phyloP scores from a whole-genome alignment of 176 grass and related monocot genomes.

The Rhynchospora breviuscula region DNA sequence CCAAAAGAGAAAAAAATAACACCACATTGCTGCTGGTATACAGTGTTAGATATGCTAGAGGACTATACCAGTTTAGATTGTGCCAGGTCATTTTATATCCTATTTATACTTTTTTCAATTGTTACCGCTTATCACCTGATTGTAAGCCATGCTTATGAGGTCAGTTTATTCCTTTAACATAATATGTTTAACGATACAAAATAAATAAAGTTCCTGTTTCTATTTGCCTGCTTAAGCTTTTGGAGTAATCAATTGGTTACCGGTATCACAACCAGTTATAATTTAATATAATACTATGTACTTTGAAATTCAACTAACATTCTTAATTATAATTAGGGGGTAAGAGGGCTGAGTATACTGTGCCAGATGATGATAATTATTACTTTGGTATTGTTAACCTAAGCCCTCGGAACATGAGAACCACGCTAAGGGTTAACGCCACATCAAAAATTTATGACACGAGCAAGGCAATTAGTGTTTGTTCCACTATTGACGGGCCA shows the following conservation, averaged over 20 bases:
- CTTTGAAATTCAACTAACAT: conserved; percentile 21
- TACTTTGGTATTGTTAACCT: conserved; percentile 33
- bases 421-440: conserved; percentile 24
- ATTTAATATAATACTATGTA: background rate
- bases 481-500: conserved; percentile 17
- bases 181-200: background rate
- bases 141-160: background rate
- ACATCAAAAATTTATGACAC: conserved; percentile 33
- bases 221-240: background rate
- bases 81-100: background rate
- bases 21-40: background rate
- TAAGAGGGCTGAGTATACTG: conserved; percentile 20
- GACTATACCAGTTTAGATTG: background rate
- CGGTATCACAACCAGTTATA: background rate
- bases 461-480: conserved; percentile 26
- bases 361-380: conserved; percentile 29
- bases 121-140: background rate
- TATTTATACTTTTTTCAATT: background rate
- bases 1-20: no score
- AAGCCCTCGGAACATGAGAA: conserved; percentile 24
- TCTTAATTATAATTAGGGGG: conserved; percentile 14
- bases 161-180: background rate
- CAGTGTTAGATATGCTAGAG: background rate
- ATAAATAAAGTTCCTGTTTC: background rate
- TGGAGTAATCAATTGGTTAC: background rate